Percentiles rank a stretch among this genome's conserved stretches.
Conservation (phyloP, 2,329 filamentous ascomycete genomes). For the Diaporthe citriasiana region DNA sequence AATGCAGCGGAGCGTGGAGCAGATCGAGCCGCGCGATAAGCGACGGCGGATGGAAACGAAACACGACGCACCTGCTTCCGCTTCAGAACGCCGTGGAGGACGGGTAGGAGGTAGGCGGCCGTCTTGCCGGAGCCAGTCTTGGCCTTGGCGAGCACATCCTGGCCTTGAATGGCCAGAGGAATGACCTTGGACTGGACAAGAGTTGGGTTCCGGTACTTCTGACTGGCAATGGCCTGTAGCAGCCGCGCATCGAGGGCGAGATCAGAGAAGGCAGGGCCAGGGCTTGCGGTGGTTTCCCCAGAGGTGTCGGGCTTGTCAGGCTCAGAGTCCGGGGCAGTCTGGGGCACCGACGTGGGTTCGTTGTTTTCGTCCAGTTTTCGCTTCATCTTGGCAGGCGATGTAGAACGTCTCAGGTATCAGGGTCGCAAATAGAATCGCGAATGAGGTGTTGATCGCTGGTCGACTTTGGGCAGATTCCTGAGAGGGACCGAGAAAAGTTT, state of each 20-base stretch:
- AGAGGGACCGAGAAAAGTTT: conserved; percentile 28
- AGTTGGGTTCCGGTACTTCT: conserved; percentile 90
- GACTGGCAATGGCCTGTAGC: conserved; percentile 86
- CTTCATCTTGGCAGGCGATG: conserved; percentile 62
- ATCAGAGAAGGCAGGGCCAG: conserved; percentile 73
- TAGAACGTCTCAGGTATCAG: conserved; percentile 12
- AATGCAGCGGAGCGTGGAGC: conserved; percentile 42
- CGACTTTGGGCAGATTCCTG: conserved; percentile 3
- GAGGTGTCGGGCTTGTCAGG: conserved; percentile 44
- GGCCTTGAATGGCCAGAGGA: conserved; percentile 86
- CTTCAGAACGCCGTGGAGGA: conserved; percentile 87
- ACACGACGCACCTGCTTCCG: conserved; percentile 72
- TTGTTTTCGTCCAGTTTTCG: conserved; percentile 72
- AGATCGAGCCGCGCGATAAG: conserved; percentile 1
- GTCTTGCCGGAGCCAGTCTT: conserved; percentile 98
- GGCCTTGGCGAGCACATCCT: conserved; percentile 91
- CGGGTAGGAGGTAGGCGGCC: conserved; percentile 91
- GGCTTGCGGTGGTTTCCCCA: conserved; percentile 46
- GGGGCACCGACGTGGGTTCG: conserved; percentile 57
- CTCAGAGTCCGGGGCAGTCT: conserved; percentile 49
- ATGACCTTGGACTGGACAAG: conserved; percentile 89
- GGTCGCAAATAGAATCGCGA: conserved; percentile 31
- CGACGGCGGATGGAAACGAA: conserved; percentile 20
- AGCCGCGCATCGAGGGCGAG: conserved; percentile 88
- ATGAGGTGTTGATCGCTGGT: conserved; percentile 15